Percentiles rank a stretch among this genome's conserved stretches.
phyloP scores from a whole-genome alignment of 306 rosid genomes.

The Inga laurina region DNA sequence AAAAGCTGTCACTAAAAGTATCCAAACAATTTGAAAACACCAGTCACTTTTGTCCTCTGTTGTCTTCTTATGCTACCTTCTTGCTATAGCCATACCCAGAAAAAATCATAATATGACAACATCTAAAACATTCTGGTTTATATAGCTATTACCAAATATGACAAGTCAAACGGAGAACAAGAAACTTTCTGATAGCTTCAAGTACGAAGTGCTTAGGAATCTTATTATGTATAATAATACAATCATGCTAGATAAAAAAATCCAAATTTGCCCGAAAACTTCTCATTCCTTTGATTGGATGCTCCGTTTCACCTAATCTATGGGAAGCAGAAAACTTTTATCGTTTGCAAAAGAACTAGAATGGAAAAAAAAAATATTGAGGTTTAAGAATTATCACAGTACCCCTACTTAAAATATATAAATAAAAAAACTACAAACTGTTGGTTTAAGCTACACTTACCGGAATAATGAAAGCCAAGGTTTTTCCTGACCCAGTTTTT shows the following conservation, averaged over 20 bases:
- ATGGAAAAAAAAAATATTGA: not conserved
- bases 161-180: not conserved
- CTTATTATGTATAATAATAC: not conserved
- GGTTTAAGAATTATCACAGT: not conserved
- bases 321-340: not conserved
- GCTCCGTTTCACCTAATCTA: not conserved
- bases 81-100: not conserved
- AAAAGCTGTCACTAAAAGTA: not conserved
- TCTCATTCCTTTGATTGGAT: not conserved
- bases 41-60: not conserved
- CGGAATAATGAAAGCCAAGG: constrained; percentile 84
- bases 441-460: constrained; percentile 47
- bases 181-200: not conserved
- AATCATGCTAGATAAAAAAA: not conserved
- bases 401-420: not conserved
- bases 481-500: constrained; percentile 93
- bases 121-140: not conserved
- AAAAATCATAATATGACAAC: not conserved
- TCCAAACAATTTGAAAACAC: not conserved
- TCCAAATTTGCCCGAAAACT: not conserved
- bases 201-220: not conserved
- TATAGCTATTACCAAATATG: not conserved
- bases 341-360: not conserved
- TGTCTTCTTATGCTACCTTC: not conserved
- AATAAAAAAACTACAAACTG: not conserved